Conservation (phyloP, 352 stramenopile genomes). For the Phytophthora sp. region DNA sequence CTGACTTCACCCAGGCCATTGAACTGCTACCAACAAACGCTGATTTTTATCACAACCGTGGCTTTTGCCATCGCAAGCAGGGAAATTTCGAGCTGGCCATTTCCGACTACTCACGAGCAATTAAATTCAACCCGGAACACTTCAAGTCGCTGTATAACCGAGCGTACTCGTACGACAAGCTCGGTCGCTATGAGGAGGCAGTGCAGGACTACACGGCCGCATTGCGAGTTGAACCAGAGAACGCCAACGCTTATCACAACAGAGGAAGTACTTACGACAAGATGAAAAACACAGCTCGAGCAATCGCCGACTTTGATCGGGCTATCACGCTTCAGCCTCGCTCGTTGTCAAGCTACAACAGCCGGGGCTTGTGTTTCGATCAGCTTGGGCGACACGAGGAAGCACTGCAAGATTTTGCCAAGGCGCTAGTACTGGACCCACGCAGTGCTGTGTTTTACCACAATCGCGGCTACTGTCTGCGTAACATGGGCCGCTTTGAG, state of each 20-base stretch:
- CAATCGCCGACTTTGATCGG: constrained; percentile 75
- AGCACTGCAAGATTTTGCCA: constrained; percentile 78
- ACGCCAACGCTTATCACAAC: constrained; percentile 88
- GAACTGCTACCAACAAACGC: constrained; percentile 73
- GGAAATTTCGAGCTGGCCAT: constrained; percentile 82
- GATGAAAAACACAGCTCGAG: constrained; percentile 60
- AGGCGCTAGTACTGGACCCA: constrained; percentile 68
- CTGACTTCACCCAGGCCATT: constrained; percentile 85
- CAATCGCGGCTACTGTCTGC: constrained; percentile 88
- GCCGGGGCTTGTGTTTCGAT: constrained; percentile 76
- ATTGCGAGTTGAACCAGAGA: constrained; percentile 65
- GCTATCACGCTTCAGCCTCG: constrained; percentile 65
- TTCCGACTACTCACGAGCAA: constrained; percentile 74
- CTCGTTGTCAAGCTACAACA: constrained; percentile 83
- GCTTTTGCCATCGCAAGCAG: constrained; percentile 86
- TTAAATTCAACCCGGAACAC: constrained; percentile 72
- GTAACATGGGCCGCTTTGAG: constrained; percentile 79
- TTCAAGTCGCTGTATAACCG: constrained; percentile 92
- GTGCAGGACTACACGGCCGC: constrained; percentile 82
- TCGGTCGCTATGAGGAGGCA: constrained; percentile 67
- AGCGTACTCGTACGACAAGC: constrained; percentile 88
- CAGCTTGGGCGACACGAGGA: constrained; percentile 67
- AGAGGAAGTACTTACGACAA: constrained; percentile 83
- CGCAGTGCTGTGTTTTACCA: constrained; percentile 82
- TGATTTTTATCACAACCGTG: constrained; percentile 87